Base-by-base conservation (phyloP, 768 basidiomycete species). In the Macrolepiota fuliginosa region DNA sequence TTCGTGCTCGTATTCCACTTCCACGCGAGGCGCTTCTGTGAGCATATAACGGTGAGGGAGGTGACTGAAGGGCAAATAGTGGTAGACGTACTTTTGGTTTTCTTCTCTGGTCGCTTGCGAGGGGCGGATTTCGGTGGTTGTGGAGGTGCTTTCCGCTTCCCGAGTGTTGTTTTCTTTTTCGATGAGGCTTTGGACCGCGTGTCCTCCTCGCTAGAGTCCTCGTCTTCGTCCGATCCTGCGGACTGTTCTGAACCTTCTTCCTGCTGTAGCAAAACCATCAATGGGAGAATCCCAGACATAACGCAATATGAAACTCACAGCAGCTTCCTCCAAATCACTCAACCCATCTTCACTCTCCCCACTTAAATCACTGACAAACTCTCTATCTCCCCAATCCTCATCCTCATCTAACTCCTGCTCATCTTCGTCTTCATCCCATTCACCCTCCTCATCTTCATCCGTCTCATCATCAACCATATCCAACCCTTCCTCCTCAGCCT, bases 1-100 rank as follows among this genome's bases (percentile, higher is more conserved):
- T 77, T 97, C 96, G 72, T 92, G 86, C 73, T 98, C 96, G 85
- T 97, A 97, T 74, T 98, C 96, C 68, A 98, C 89, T 72, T 98
- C 93, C 69, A 98, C 89, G 65, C 89, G 81, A 13, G 94, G 89
- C 19, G 88, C 91, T 68, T 81, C 88, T 89, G n/a, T n/a, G 72
- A 4, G 29, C 19, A 27, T 36, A 10, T 19, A 52, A 25, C 62
- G 29, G 54, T 55, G 56, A 25, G 2, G 57, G 19, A 59, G 27
- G 32, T 45, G 32, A 15, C 12, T 45, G 53, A 52, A 35, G 22
- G 51, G 35, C 51, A 46, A 53, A n/a, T n/a, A 25, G n/a, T 59
- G 24, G 53, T 27, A 50, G 58, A 79, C 83, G 65, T 71, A 85
- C 88, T 83, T 67, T 83, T 87, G 27, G 77, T 72, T 72, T 86